Evolutionary conservation across 73 alveolate species (phyloP).

Genomic region (Uronychia setigera): DNA sequence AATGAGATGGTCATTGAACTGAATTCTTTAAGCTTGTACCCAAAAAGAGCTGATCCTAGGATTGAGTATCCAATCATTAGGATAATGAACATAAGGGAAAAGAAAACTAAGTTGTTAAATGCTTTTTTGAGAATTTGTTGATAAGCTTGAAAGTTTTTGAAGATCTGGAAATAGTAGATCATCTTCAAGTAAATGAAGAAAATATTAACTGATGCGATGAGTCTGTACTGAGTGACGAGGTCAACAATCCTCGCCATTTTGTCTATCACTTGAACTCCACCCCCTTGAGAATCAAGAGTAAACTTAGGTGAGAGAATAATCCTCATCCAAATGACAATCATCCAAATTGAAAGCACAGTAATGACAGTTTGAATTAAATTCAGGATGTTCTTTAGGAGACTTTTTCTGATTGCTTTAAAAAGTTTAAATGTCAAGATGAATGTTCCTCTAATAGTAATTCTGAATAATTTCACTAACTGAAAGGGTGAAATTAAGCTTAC

Average conservation of each 20-base stretch:
- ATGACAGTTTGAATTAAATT: no score
- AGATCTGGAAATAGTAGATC: conserved; percentile 3
- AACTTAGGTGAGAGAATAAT: background rate
- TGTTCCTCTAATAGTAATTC: background rate
- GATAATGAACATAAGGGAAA: conserved; percentile 54
- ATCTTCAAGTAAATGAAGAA: background rate
- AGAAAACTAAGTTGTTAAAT: conserved; percentile 52
- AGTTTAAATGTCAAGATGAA: background rate
- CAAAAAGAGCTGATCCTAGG: conserved; percentile 60
- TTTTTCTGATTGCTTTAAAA: background rate
- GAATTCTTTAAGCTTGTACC: conserved; percentile 29
- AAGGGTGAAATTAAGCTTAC: background rate
- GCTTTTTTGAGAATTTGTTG: conserved; percentile 44
- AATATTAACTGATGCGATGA: background rate
- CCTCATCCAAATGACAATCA: background rate
- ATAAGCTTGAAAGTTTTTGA: conserved; percentile 34
- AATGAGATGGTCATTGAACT: conserved; percentile 32
- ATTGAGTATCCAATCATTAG: conserved; percentile 59
- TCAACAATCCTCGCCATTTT: background rate
- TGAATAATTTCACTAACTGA: background rate
- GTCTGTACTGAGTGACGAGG: background rate
- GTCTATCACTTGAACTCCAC: background rate
- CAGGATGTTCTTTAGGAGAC: background rate
- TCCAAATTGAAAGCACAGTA: background rate
- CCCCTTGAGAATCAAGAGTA: background rate